These are phyloP conservation scores for Suillus subluteus DNA, from an alignment of 768 basidiomycete genomes.

Conservation along the genomic window DNA sequence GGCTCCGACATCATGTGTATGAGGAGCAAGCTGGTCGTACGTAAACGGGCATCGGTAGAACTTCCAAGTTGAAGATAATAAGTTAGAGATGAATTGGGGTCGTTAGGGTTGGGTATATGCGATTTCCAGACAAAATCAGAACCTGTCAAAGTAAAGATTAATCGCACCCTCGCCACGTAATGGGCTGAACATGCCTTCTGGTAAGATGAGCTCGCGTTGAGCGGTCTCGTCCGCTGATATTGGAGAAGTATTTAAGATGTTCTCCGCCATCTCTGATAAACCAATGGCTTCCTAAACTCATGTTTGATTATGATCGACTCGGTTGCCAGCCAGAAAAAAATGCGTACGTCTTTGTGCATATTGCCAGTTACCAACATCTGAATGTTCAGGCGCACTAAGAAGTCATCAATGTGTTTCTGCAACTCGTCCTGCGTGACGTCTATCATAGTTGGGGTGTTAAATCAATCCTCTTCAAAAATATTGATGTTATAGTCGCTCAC, in stretches of 20 bases:
- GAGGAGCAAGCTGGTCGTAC: conserved; percentile 73
- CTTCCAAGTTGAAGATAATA: conserved; percentile 87
- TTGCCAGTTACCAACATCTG: conserved; percentile 85
- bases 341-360: conserved; percentile 75
- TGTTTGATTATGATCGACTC: not conserved
- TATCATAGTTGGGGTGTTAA: conserved; percentile 29
- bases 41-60: conserved; percentile 59
- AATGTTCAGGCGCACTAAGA: conserved; percentile 69
- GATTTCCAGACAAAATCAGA: conserved; percentile 70
- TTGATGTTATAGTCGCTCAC: conserved; percentile 47
- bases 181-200: conserved; percentile 52
- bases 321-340: not conserved
- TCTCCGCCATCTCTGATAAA: conserved; percentile 74
- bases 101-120: conserved; percentile 77
- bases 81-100: conserved; percentile 84
- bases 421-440: conserved; percentile 77
- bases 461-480: not conserved
- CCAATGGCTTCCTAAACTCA: conserved; percentile 69
- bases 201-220: conserved; percentile 66
- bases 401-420: conserved; percentile 54
- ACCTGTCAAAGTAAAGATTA: conserved; percentile 44
- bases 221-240: conserved; percentile 59
- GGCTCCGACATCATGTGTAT: conserved; percentile 90
- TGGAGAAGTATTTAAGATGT: conserved; percentile 57
- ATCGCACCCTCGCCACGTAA: conserved; percentile 2